These are phyloP conservation scores for Penicillium crustosum DNA, from an alignment of 2,329 filamentous ascomycete genomes.

Conservation along the genomic window DNA sequence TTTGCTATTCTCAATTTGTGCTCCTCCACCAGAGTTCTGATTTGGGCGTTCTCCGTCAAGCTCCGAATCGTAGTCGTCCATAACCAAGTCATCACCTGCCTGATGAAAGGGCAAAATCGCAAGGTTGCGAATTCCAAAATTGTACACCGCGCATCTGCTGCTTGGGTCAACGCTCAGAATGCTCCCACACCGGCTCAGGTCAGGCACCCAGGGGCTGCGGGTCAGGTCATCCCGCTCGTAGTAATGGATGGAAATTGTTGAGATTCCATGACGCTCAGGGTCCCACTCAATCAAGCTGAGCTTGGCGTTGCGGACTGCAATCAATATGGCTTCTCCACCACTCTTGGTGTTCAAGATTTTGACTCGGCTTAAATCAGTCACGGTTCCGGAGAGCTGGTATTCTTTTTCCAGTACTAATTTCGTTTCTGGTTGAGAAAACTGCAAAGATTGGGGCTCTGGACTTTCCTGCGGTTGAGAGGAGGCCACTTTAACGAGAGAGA, in stretches of 20 bases:
- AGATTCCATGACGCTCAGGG: slow-evolving; percentile 71
- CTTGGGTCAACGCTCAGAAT: slow-evolving; percentile 85
- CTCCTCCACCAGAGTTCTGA: slow-evolving; percentile 34
- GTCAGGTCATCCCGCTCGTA: slow-evolving; percentile 93
- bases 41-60: slow-evolving; percentile 66
- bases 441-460: slow-evolving; percentile 53
- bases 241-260: slow-evolving; percentile 93
- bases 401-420: slow-evolving; percentile 85
- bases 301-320: slow-evolving; percentile 88
- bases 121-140: slow-evolving; percentile 83
- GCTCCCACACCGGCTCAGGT: slow-evolving; percentile 73
- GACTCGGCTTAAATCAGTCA: slow-evolving; percentile 78
- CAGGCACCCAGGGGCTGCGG: slow-evolving; percentile 76
- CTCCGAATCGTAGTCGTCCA: slow-evolving; percentile 87
- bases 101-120: slow-evolving; percentile 93
- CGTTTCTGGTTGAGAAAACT: slow-evolving; percentile 63
- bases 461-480: slow-evolving; percentile 45
- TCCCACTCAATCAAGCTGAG: slow-evolving; percentile 95
- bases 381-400: slow-evolving; percentile 76
- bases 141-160: slow-evolving; percentile 89
- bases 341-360: slow-evolving; percentile 71
- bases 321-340: slow-evolving; percentile 77
- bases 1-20: slow-evolving; percentile 31
- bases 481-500: slow-evolving; percentile 68
- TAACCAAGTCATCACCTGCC: slow-evolving; percentile 79